Conservation (phyloP, 2,329 filamentous ascomycete genomes). For the Colletotrichum zoysiae region DNA sequence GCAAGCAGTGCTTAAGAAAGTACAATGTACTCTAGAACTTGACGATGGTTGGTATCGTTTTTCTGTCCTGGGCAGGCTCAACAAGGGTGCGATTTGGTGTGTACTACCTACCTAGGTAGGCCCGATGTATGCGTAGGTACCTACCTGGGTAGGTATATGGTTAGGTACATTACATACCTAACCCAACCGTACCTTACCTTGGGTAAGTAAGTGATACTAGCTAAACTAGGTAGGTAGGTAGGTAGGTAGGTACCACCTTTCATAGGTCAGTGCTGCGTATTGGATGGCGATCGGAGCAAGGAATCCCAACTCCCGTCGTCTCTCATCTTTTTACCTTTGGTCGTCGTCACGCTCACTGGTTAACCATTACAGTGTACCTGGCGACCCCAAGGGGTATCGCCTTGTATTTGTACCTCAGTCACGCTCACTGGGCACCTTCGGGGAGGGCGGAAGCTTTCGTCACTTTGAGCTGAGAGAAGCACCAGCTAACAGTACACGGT, state of each 20-base stretch:
- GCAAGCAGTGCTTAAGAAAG: background rate
- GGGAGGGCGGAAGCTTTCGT: background rate
- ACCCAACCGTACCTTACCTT: no score
- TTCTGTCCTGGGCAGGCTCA: background rate
- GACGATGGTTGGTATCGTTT: background rate
- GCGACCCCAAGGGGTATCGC: no score
- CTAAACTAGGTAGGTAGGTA: no score
- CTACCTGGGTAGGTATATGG: no score
- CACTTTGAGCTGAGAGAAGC: background rate
- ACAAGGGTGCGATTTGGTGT: background rate
- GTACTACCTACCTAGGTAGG: no score
- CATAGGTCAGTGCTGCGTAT: no score
- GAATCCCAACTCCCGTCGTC: background rate
- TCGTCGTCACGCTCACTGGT: conserved; percentile 33
- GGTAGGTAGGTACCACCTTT: no score
- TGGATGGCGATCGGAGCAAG: conserved; percentile 1
- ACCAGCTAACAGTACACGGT: background rate
- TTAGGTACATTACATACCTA: background rate
- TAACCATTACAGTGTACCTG: no score
- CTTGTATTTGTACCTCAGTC: no score
- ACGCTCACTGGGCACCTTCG: conserved; percentile 14
- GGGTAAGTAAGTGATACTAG: no score
- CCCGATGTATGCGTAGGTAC: background rate
- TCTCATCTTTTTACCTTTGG: conserved; percentile 16
- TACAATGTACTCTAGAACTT: background rate